phyloP scores from a whole-genome alignment of 2,329 filamentous ascomycete species.

The Plenodomus lindquistii region DNA sequence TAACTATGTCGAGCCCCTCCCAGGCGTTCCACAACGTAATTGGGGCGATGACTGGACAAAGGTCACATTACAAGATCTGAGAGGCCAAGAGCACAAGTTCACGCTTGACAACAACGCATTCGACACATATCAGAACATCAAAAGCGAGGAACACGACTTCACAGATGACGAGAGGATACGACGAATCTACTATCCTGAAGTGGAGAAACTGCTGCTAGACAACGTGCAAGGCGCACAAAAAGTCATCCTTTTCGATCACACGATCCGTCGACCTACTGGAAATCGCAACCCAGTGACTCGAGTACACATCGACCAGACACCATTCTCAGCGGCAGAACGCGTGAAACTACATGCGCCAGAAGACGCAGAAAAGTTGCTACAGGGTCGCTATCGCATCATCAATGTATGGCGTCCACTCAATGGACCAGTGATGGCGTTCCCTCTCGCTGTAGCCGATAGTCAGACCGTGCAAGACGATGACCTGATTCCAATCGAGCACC shows the following conservation, averaged over 20 bases:
- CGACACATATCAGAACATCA: constrained; percentile 62
- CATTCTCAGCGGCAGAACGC: constrained; percentile 65
- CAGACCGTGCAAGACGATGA: constrained; percentile 62
- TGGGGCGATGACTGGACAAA: constrained; percentile 55
- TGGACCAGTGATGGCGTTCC: constrained; percentile 59
- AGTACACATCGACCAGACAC: constrained; percentile 85
- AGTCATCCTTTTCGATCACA: constrained; percentile 84
- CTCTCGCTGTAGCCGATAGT: constrained; percentile 62
- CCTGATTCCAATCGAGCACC: constrained; percentile 72
- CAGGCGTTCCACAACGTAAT: constrained; percentile 69
- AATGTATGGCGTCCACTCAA: constrained; percentile 80
- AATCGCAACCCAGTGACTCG: constrained; percentile 69
- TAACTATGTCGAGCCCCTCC: constrained; percentile 64
- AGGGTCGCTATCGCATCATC: constrained; percentile 76
- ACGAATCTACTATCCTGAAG: constrained; percentile 79
- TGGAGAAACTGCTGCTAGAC: constrained; percentile 71
- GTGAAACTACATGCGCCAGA: constrained; percentile 68
- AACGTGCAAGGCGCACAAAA: constrained; percentile 67
- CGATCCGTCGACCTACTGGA: constrained; percentile 71
- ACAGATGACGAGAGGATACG: constrained; percentile 70
- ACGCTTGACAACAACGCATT: constrained; percentile 77
- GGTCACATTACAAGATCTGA: constrained; percentile 71
- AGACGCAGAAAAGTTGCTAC: constrained; percentile 68
- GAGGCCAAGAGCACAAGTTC: constrained; percentile 69
- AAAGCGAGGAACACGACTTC: constrained; percentile 63